Conservation (phyloP, 768 basidiomycete species). For the Suillus cothurnatus region DNA sequence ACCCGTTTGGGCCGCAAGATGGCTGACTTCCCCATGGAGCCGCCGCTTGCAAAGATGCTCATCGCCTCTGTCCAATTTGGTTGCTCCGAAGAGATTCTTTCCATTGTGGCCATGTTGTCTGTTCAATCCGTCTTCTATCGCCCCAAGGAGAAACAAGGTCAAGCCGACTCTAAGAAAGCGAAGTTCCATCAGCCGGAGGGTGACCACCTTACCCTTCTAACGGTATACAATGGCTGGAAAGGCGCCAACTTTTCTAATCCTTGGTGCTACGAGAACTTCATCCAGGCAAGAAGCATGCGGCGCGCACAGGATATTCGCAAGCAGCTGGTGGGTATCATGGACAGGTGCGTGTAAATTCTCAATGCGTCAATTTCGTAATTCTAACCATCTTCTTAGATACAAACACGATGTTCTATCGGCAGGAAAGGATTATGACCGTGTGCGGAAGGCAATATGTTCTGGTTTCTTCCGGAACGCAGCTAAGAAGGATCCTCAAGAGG, state of each 20-base stretch:
- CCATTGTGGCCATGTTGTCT: conserved; percentile 96
- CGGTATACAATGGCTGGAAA: conserved; percentile 99
- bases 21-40: conserved; percentile 99
- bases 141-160: conserved; percentile 99
- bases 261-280: conserved; percentile 99
- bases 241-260: conserved; percentile 94
- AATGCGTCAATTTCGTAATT: not conserved
- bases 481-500: conserved; percentile 97
- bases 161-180: conserved; percentile 99
- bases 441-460: conserved; percentile 94
- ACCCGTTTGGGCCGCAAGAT: conserved; percentile 96
- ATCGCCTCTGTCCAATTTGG: conserved; percentile 97
- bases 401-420: conserved; percentile 96
- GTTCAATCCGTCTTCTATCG: conserved; percentile 97
- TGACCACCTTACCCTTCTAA: conserved; percentile 87
- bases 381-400: conserved; percentile 54
- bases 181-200: conserved; percentile 99
- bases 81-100: conserved; percentile 97
- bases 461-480: conserved; percentile 98
- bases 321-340: conserved; percentile 98
- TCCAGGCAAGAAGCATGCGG: conserved; percentile 96
- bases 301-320: conserved; percentile 98
- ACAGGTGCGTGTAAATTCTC: conserved; percentile 60
- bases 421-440: conserved; percentile 88
- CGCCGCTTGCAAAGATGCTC: conserved; percentile 94